phyloP scores from a whole-genome alignment of 305 asterid species.

The Coffea humblotiana region DNA sequence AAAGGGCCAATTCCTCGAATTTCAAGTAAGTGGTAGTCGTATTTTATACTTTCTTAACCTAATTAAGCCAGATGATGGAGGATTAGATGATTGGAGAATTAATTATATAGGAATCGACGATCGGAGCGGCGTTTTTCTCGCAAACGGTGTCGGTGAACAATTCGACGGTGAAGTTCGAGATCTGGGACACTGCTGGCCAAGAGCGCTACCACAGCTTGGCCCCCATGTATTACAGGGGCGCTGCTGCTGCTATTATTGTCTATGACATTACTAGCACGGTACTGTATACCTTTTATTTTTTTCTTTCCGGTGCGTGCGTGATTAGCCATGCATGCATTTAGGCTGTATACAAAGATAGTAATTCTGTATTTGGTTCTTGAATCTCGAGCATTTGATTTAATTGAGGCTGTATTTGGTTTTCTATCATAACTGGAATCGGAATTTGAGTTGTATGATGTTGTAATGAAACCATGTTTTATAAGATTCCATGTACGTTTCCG shows the following conservation, averaged over 20 bases:
- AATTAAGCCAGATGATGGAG: constrained; percentile 1
- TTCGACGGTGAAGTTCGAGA: constrained; percentile 91
- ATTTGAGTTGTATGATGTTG: neutral
- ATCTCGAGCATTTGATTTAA: too few relatives aligned
- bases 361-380: too few relatives aligned
- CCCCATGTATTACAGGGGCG: constrained; percentile 89
- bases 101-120: constrained; percentile 73
- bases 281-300: constrained; percentile 10
- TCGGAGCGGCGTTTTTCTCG: constrained; percentile 93
- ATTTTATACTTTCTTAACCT: constrained; percentile 1
- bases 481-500: neutral
- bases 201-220: constrained; percentile 97
- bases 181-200: constrained; percentile 98
- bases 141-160: constrained; percentile 73
- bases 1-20: constrained; percentile 92
- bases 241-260: constrained; percentile 90
- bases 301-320: neutral
- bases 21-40: constrained; percentile 47
- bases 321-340: too few relatives aligned
- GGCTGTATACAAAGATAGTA: too few relatives aligned
- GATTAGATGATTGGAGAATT: neutral
- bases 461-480: neutral
- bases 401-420: too few relatives aligned
- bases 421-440: too few relatives aligned
- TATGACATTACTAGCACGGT: constrained; percentile 86